phyloP scores from a whole-genome alignment of 2,329 filamentous ascomycete species.

The Didymellaceae sp. region DNA sequence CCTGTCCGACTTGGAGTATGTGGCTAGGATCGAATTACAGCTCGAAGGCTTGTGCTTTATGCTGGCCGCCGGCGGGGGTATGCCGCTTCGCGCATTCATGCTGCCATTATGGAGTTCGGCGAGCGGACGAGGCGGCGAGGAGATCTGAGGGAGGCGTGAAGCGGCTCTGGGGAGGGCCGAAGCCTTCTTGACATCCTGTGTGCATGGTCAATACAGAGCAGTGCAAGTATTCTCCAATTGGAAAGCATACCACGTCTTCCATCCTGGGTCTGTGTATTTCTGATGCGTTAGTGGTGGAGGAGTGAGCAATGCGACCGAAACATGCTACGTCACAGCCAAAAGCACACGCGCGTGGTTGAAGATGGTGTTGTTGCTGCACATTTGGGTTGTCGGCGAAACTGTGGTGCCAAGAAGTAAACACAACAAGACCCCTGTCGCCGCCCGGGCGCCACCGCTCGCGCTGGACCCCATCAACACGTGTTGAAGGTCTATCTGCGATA shows the following conservation, averaged over 20 bases:
- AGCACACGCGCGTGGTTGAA: slow-evolving; percentile 24
- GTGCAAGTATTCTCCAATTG: neutral
- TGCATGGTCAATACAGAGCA: slow-evolving; percentile 20
- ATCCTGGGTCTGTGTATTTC: slow-evolving; percentile 31
- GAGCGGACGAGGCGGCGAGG: slow-evolving; percentile 46
- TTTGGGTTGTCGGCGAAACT: slow-evolving; percentile 9
- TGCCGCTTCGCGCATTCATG: slow-evolving; percentile 60
- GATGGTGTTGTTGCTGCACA: slow-evolving; percentile 20
- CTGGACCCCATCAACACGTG: slow-evolving; percentile 1
- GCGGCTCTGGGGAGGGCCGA: slow-evolving; percentile 41
- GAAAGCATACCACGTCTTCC: slow-evolving; percentile 40
- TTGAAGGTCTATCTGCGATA: neutral
- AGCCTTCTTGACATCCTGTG: slow-evolving; percentile 34
- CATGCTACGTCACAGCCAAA: slow-evolving; percentile 29
- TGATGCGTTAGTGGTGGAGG: slow-evolving; percentile 14
- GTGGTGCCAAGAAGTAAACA: slow-evolving; percentile 16
- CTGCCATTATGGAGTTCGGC: slow-evolving; percentile 59
- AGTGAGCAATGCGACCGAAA: slow-evolving; percentile 29
- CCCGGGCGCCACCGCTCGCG: slow-evolving; percentile 1
- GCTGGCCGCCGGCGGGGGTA: slow-evolving; percentile 55
- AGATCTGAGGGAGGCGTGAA: slow-evolving; percentile 32
- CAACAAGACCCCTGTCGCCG: slow-evolving; percentile 13
- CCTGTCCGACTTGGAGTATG: slow-evolving; percentile 15
- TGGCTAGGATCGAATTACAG: slow-evolving; percentile 45
- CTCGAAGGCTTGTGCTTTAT: slow-evolving; percentile 61